A percentile compares a stretch with the other conserved stretches of the same genome.
Evolutionary conservation across 2,329 filamentous ascomycete genomes (phyloP).

Genomic region (Sclerotinia spermophila): DNA sequence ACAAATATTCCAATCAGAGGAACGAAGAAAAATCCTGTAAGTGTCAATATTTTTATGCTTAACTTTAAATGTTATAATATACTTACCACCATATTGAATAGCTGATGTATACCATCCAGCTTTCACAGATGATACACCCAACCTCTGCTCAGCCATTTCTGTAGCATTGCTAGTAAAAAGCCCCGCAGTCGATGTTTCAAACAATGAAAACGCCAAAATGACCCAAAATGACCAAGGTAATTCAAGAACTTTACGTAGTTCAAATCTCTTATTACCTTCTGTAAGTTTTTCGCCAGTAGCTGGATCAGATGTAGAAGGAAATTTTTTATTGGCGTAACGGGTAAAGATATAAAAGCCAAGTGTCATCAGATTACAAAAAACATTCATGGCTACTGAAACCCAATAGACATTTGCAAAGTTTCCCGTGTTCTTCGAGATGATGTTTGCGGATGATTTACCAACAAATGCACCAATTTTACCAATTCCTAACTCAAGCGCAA

Average conservation of each 20-base stretch:
- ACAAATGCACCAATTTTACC: constrained; percentile 60
- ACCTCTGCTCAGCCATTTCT: constrained; percentile 57
- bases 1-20: constrained; percentile 45
- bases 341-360: constrained; percentile 54
- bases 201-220: constrained; percentile 52
- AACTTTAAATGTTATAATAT: neutral
- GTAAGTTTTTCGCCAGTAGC: constrained; percentile 58
- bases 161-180: constrained; percentile 58
- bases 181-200: constrained; percentile 53
- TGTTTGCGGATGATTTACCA: constrained; percentile 57
- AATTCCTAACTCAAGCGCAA: constrained; percentile 57
- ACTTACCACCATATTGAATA: constrained; percentile 48
- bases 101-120: constrained; percentile 60
- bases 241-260: constrained; percentile 51
- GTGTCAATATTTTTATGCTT: neutral
- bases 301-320: constrained; percentile 40
- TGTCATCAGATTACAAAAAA: constrained; percentile 57
- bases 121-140: constrained; percentile 50
- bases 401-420: constrained; percentile 62
- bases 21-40: constrained; percentile 53
- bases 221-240: constrained; percentile 60
- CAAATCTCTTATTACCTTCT: constrained; percentile 56
- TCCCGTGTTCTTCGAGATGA: constrained; percentile 44
- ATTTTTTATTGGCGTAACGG: constrained; percentile 38
- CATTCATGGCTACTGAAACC: constrained; percentile 59